Evolutionary conservation across 1,139 yeast genomes (phyloP).

Genomic region (Taphrina confusa): DNA sequence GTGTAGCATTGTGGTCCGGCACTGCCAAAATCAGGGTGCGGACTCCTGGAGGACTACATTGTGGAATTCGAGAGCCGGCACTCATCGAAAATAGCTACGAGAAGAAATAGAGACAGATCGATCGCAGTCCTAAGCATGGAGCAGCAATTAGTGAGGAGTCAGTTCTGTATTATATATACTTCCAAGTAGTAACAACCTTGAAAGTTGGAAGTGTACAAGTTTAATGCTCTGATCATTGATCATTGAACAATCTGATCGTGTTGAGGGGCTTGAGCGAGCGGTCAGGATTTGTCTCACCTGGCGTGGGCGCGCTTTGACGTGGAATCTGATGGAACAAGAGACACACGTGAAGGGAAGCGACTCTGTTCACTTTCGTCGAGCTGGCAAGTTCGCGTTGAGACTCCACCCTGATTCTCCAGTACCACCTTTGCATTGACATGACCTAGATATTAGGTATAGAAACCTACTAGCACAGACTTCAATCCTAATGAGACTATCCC

Average conservation of each 20-base stretch:
- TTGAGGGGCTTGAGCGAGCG: not conserved
- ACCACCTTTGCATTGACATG: no score
- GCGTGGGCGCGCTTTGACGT: not conserved
- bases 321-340: slow-evolving; percentile 1
- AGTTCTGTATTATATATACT: not conserved
- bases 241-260: not conserved
- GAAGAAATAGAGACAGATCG: no score
- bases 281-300: no score
- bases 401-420: slow-evolving; percentile 8
- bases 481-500: slow-evolving; percentile 20
- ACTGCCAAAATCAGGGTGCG: slow-evolving; percentile 9
- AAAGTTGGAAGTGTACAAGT: no score
- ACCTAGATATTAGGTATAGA: no score
- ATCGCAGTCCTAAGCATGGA: no score
- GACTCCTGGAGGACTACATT: slow-evolving; percentile 21
- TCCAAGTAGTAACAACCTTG: no score
- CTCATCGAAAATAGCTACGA: slow-evolving; percentile 17
- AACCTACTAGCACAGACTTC: no score
- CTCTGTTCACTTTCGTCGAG: slow-evolving; percentile 1
- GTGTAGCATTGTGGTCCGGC: slow-evolving; percentile 23
- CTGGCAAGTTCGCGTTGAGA: slow-evolving; percentile 5
- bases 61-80: not conserved
- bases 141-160: not conserved
- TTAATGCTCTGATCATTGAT: slow-evolving; percentile 6
- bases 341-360: not conserved